Conservation (phyloP, 2,329 filamentous ascomycete species). For the Tolypocladium tropicale region DNA sequence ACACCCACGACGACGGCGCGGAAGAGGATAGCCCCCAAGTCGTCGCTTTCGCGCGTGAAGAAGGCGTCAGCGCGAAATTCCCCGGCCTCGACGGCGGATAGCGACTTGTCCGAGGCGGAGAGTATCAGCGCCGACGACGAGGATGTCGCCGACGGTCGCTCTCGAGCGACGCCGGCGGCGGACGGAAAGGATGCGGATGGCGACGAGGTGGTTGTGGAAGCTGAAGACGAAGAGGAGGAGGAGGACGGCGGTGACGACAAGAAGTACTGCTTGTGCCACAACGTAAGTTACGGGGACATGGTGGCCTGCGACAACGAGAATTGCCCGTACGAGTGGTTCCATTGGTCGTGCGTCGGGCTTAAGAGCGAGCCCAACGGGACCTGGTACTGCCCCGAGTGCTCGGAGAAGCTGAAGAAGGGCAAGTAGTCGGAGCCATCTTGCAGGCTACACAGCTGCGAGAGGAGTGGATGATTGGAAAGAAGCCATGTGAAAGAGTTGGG, state of each 20-base stretch:
- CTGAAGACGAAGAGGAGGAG: slow-evolving; percentile 45
- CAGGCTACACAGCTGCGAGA: neutral
- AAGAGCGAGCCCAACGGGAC: slow-evolving; percentile 58
- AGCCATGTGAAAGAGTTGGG: neutral
- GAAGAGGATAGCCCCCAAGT: slow-evolving; percentile 45
- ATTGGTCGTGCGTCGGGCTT: slow-evolving; percentile 65
- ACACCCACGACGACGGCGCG: slow-evolving; percentile 32
- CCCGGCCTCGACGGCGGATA: slow-evolving; percentile 52
- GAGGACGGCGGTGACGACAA: slow-evolving; percentile 68
- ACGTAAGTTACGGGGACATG: slow-evolving; percentile 80
- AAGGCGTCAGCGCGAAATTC: slow-evolving; percentile 48
- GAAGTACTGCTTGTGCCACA: slow-evolving; percentile 76
- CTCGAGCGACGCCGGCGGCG: slow-evolving; percentile 18
- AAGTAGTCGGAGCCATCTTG: slow-evolving; percentile 10
- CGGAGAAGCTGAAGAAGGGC: slow-evolving; percentile 35
- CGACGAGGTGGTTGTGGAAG: slow-evolving; percentile 45
- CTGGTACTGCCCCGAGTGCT: slow-evolving; percentile 58
- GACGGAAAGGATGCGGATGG: slow-evolving; percentile 31
- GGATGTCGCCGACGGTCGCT: slow-evolving; percentile 24
- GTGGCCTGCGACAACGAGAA: slow-evolving; percentile 78
- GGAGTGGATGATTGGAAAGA: neutral
- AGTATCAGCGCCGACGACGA: slow-evolving; percentile 43
- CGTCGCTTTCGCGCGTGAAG: slow-evolving; percentile 53
- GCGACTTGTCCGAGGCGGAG: slow-evolving; percentile 54
- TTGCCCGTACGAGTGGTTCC: slow-evolving; percentile 80